Base-by-base conservation (phyloP, 495 filamentous ascomycete genomes). In the Neurospora cerealis region DNA sequence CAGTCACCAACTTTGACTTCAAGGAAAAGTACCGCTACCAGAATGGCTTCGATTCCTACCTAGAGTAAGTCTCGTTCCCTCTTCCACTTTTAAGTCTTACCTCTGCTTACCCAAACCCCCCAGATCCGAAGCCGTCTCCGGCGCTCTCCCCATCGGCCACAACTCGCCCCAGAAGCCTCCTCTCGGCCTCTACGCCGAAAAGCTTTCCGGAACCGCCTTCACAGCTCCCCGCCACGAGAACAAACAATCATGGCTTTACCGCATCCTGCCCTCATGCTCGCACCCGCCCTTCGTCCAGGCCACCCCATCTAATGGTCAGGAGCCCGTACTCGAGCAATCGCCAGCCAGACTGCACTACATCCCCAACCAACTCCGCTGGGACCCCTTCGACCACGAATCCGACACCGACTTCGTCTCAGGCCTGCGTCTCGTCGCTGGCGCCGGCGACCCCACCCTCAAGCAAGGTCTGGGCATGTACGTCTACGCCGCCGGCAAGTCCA, bases 231-330 rank as follows among this genome's bases (percentile, higher is more conserved):
- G 95, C 21, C 88, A 91, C 81, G 92, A 96, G 79, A 98, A 97
- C 83, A 89, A 91, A 80, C 95, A 97, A 78, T 88, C 94, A 44
- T 98, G 95, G 95, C 89, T 97, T n/a, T 97, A 98, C 80, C 89
- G 95, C 13, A 93, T 97, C 74, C 85, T 97, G 37, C 95, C 95
- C 42, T 88, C 93, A 0, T 93, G 93, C 48, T 88, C 93, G 7
- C 95, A 98, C 77, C 88, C 89, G 73, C 88, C 92, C 70, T 97
- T 97, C 15, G 81, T 85, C 34, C 83, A 87, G 0, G 81, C 87
- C 19, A 73, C 79, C 13, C 69, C 69, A 24, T 74, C 74, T 60
- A 60, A 86, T 1, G 54, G 6, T 4, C 28, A 66, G 54, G 15
- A 34, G 28, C 54, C 54, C 15, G 54, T 66, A 2, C 28, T 66